Evolutionary conservation across 139 green algal species (phyloP).

Genomic region (Chlorella sp.): DNA sequence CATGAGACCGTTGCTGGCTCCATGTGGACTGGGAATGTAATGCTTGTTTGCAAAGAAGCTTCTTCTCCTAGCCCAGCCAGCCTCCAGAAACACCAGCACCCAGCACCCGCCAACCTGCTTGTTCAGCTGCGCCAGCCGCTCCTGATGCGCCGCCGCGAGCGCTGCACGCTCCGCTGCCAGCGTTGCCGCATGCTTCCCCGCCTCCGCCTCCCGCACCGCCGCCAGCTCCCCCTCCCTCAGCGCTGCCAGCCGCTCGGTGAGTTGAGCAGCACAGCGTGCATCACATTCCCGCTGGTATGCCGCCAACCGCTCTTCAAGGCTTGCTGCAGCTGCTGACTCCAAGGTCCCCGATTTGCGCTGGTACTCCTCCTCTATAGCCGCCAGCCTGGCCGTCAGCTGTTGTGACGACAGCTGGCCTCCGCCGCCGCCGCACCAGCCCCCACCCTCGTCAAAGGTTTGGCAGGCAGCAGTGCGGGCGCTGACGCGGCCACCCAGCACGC

Average conservation of each 20-base stretch:
- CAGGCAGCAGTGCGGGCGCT: not conserved
- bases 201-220: conserved; percentile 1
- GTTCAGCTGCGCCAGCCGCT: conserved; percentile 20
- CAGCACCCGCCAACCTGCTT: not conserved
- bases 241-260: not conserved
- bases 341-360: not conserved
- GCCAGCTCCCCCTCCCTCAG: conserved; percentile 29
- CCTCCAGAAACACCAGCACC: not conserved
- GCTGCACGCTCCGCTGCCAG: conserved; percentile 12
- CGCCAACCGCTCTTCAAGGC: conserved; percentile 26
- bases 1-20: too few relatives aligned
- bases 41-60: too few relatives aligned
- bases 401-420: not conserved
- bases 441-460: not conserved
- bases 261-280: not conserved
- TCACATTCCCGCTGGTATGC: conserved; percentile 25
- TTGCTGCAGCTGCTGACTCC: not conserved
- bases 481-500: not conserved
- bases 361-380: conserved; percentile 32
- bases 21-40: too few relatives aligned
- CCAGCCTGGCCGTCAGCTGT: conserved; percentile 9
- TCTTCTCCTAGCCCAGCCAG: too few relatives aligned
- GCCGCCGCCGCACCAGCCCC: not conserved
- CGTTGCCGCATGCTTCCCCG: not conserved
- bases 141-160: conserved; percentile 14